Conservation (phyloP, 495 filamentous ascomycete genomes). For the Aspergillus affinis region DNA sequence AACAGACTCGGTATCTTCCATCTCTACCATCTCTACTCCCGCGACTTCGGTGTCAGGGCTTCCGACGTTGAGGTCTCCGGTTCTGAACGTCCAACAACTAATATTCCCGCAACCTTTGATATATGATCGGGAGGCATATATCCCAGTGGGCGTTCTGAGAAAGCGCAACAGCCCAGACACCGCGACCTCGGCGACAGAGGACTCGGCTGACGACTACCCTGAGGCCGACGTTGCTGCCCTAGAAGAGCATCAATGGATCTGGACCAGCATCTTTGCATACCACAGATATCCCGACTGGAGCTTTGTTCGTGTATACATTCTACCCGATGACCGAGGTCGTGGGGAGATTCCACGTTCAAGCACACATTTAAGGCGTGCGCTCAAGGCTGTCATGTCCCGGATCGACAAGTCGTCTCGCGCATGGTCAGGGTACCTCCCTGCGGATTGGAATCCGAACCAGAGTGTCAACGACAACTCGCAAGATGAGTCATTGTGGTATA, state of each 20-base stretch:
- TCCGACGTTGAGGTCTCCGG: background rate
- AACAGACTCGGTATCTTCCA: slow-evolving; percentile 1
- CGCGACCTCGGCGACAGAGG: background rate
- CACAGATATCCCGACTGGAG: slow-evolving; percentile 15
- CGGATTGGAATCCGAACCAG: slow-evolving; percentile 1
- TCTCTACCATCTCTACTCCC: background rate
- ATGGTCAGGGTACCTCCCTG: slow-evolving; percentile 52
- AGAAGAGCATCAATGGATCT: slow-evolving; percentile 36
- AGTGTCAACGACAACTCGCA: slow-evolving; percentile 28
- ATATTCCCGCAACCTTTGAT: background rate
- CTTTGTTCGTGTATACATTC: slow-evolving; percentile 59
- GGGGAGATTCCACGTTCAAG: slow-evolving; percentile 44
- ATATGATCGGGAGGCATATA: slow-evolving; percentile 13
- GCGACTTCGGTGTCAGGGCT: background rate
- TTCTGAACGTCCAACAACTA: background rate
- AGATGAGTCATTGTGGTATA: slow-evolving; percentile 68
- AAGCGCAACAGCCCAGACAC: slow-evolving; percentile 3
- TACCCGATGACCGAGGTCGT: slow-evolving; percentile 66
- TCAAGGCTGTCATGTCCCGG: slow-evolving; percentile 50
- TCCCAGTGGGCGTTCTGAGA: slow-evolving; percentile 23
- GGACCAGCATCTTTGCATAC: slow-evolving; percentile 18
- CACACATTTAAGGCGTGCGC: slow-evolving; percentile 39
- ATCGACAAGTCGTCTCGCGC: slow-evolving; percentile 56
- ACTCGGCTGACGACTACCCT: slow-evolving; percentile 16
- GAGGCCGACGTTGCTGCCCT: slow-evolving; percentile 25